Conservation (phyloP, 2,329 filamentous ascomycete species). For the Fusarium sacchari region DNA sequence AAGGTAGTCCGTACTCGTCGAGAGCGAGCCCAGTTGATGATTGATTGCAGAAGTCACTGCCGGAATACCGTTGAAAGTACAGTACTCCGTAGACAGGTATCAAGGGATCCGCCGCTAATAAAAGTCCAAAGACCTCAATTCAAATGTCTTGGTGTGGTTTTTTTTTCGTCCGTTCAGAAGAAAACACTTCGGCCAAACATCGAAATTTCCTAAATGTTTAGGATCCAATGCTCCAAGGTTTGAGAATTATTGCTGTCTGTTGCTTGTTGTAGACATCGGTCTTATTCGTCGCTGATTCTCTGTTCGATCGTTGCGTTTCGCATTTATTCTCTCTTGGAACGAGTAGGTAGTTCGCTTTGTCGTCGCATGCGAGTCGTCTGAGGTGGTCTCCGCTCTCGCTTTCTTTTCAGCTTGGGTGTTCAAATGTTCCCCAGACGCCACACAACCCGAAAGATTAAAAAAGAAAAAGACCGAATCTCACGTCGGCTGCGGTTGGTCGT, state of each 20-base stretch:
- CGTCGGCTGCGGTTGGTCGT: slow-evolving; percentile 1
- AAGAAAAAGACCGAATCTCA: slow-evolving; percentile 6
- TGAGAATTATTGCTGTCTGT: slow-evolving; percentile 18
- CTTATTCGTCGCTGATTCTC: slow-evolving; percentile 11
- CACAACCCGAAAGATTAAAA: slow-evolving; percentile 9
- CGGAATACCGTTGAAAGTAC: not conserved
- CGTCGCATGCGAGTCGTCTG: slow-evolving; percentile 22
- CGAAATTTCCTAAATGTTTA: slow-evolving; percentile 17
- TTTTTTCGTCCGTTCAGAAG: slow-evolving; percentile 10
- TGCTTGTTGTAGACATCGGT: slow-evolving; percentile 3
- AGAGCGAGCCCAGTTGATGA: slow-evolving; percentile 14
- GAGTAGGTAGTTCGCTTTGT: slow-evolving; percentile 4
- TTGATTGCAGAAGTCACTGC: not conserved
- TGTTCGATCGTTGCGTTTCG: slow-evolving; percentile 17
- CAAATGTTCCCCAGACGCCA: slow-evolving; percentile 14
- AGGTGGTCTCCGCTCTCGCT: slow-evolving; percentile 21
- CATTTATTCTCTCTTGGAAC: slow-evolving; percentile 7
- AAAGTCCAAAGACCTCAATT: slow-evolving; percentile 16
- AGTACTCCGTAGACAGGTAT: not conserved
- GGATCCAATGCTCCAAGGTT: slow-evolving; percentile 9
- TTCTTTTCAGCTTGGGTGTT: slow-evolving; percentile 14
- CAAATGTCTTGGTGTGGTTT: not conserved
- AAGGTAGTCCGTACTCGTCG: not conserved
- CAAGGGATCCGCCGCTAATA: not conserved
- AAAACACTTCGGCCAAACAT: slow-evolving; percentile 16